Evolutionary conservation across 257 asterid species (phyloP), one percentile per base, ranked within the genome.

Genomic region (Nicotiana sylvestris): DNA sequence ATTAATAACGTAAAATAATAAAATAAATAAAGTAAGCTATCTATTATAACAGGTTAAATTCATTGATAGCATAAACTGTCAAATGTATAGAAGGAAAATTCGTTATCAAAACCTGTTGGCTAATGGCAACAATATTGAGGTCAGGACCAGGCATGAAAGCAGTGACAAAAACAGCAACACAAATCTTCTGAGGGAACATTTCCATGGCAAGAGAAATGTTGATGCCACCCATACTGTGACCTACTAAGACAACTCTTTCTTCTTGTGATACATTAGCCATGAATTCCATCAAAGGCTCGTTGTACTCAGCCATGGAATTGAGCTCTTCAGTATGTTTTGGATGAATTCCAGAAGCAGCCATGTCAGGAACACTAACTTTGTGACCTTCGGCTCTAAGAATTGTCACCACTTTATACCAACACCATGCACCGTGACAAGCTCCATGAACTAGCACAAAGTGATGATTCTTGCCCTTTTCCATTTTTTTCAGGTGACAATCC

Each of bases 371-470:
- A 0, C 89, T 89, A 4, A 88, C 91, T 6, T 79, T 87, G 78
- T 85, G 90, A 46, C 91, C 89, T 17, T 60, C 76, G 49, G 80
- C 77, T 81, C 84, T 88, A 81, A 87, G 86, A 82, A 84, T 66
- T 12, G 89, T 32, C 35, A 60, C 87, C 82, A 88, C 86, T 78
- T 81, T 89, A 84, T 87, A 88, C 92, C 92, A 88, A 83, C 90
- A 88, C 92, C 94, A 89, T 2, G 91, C 92, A 1, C 92, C 92
- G 16, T 88, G 92, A 69, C 91, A 84, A 5, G 89, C 90, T 8
- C 94, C 94, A 3, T 91, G 91, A 32, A 89, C 86, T 58, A 88
- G 68, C 82, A 88, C 89, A 56, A 89, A 88, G 69, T 82, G 88
- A 46, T 68, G 88, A 46, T 64, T 81, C 51, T 82, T 81, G 6